Conservation (phyloP, 208 protist species). For the Acanthamoeba lugdunensis region DNA sequence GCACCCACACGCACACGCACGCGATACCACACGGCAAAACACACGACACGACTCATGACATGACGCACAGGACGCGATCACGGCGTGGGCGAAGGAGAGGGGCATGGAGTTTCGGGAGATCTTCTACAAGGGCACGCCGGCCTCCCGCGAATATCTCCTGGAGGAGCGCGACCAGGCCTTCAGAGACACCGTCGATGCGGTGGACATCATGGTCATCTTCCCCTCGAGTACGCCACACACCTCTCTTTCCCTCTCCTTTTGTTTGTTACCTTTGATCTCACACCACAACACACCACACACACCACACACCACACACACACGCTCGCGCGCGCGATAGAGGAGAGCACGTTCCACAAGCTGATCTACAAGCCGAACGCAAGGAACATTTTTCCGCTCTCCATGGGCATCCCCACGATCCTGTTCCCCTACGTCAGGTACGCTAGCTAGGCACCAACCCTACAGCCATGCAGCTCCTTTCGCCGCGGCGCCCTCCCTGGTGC, state of each 20-base stretch:
- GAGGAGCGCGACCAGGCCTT: not conserved
- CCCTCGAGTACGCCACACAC: not conserved
- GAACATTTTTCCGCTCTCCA: not conserved
- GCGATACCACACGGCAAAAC: too few species aligned
- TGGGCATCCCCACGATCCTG: constrained; percentile 22
- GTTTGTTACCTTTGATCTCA: too few species aligned
- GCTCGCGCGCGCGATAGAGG: not conserved
- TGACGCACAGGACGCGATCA: not conserved
- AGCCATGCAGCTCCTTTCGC: too few species aligned
- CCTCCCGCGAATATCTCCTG: not conserved
- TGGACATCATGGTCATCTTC: constrained; percentile 39
- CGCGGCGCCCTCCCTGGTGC: not conserved
- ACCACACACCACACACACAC: not conserved
- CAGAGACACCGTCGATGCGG: not conserved
- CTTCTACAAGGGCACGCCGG: not conserved
- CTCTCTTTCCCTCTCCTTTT: too few species aligned
- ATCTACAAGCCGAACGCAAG: constrained; percentile 16
- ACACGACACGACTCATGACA: not conserved
- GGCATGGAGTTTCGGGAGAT: not conserved
- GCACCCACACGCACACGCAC: too few species aligned
- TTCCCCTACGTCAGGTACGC: not conserved
- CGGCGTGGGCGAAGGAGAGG: not conserved
- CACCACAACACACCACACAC: too few species aligned
- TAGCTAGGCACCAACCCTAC: not conserved
- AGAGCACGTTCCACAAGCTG: not conserved